A percentile compares a stretch with the other conserved stretches of the same genome.
phyloP scores from a whole-genome alignment of 768 basidiomycete genomes.

The Lactarius tabidus region DNA sequence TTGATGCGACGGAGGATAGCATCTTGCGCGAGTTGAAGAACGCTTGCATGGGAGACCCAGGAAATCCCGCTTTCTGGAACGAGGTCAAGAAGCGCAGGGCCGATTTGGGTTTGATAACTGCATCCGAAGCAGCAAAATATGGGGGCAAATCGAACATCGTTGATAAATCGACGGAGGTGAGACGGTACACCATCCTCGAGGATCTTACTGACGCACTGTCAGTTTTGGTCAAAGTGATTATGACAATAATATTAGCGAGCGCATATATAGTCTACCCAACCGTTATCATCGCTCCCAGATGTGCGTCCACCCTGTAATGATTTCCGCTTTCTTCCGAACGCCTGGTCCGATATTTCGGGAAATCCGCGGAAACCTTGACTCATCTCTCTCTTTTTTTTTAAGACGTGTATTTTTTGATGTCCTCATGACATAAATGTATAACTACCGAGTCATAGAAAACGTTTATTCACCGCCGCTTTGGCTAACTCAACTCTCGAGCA shows the following conservation, averaged over 20 bases:
- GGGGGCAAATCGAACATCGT: constrained; percentile 56
- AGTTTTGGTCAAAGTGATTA: constrained; percentile 15
- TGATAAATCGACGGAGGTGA: constrained; percentile 55
- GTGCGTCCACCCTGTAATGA: background rate
- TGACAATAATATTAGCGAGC: background rate
- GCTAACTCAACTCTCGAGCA: background rate
- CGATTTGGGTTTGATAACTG: constrained; percentile 55
- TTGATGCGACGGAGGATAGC: constrained; percentile 34
- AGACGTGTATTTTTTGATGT: background rate
- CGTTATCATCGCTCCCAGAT: background rate
- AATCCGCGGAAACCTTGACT: background rate
- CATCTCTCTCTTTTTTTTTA: background rate
- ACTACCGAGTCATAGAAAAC: background rate
- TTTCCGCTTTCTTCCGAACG: background rate
- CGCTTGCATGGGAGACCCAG: constrained; percentile 49
- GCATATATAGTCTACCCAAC: background rate
- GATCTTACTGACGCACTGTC: background rate
- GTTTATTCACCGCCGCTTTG: background rate
- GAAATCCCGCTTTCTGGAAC: constrained; percentile 68
- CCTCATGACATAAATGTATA: background rate
- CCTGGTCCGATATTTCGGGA: background rate
- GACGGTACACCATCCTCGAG: constrained; percentile 21
- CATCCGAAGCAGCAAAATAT: constrained; percentile 54
- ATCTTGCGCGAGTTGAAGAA: constrained; percentile 58
- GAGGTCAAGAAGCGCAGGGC: constrained; percentile 45